Conservation (phyloP, 495 filamentous ascomycete genomes). For the Lichenothelia convexa region DNA sequence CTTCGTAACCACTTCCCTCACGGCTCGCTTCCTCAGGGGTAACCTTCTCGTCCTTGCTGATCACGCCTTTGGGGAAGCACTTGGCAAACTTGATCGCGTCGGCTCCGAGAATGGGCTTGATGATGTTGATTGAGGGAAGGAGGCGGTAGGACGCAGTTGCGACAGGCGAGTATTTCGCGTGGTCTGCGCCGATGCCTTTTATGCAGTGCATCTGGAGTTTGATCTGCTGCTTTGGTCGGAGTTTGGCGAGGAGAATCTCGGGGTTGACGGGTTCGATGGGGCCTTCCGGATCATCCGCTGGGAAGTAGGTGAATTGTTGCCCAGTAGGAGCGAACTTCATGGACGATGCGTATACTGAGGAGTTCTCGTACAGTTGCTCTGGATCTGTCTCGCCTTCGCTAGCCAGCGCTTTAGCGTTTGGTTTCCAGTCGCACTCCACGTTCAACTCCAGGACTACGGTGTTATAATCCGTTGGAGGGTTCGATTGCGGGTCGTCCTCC, state of each 20-base stretch:
- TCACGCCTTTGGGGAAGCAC: constrained; percentile 84
- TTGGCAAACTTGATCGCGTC: constrained; percentile 77
- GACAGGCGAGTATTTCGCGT: constrained; percentile 95
- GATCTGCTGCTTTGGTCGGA: constrained; percentile 79
- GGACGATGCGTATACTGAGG: constrained; percentile 72
- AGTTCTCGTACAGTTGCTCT: constrained; percentile 60
- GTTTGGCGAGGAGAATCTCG: constrained; percentile 84
- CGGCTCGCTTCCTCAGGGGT: constrained; percentile 43
- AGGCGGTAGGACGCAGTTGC: constrained; percentile 86
- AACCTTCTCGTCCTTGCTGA: constrained; percentile 57
- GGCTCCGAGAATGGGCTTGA: constrained; percentile 58
- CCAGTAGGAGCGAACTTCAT: constrained; percentile 59
- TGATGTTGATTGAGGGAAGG: constrained; percentile 69
- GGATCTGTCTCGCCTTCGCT: constrained; percentile 53
- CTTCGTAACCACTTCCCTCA: constrained; percentile 48
- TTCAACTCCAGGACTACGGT: constrained; percentile 55
- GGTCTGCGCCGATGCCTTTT: constrained; percentile 86
- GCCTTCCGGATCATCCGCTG: constrained; percentile 22
- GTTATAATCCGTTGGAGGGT: constrained; percentile 52
- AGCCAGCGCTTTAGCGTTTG: constrained; percentile 33
- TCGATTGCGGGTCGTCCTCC: constrained; percentile 33
- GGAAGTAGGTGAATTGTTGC: constrained; percentile 49
- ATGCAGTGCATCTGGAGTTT: constrained; percentile 69
- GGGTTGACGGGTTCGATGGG: constrained; percentile 63
- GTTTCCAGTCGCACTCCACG: constrained; percentile 59